Base-by-base conservation (phyloP, 2,329 filamentous ascomycete species). In the Penicillium paneum region DNA sequence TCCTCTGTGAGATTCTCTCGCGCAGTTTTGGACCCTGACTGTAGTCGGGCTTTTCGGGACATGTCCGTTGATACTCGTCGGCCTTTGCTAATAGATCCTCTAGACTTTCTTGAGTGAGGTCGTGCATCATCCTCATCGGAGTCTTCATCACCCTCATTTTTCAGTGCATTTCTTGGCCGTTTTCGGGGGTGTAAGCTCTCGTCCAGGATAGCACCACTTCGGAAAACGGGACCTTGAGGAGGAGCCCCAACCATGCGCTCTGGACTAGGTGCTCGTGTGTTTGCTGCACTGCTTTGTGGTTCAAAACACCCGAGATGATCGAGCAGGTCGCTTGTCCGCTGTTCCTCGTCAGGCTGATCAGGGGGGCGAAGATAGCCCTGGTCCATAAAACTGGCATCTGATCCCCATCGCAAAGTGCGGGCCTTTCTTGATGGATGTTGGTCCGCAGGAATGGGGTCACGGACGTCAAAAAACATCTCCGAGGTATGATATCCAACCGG, bases 1-100 rank as follows among this genome's bases (percentile, higher is more conserved):
- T 88, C 86, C 62, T 93, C 89, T 0, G 85, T 83, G 4, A 94
- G 70, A 59, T 87, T 87, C 64, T 87, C 82, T 26, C 88, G 69
- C 3, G 67, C 52, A 5, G 67, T 41, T 57, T 74, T 76, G 39
- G 59, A 58, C 15, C 60, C 61, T 44, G 64, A 61, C 32, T 66
- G 61, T 40, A 67, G 53, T 62, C 64, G 68, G 34, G 63, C 55
- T 47, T 70, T 76, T 36, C 74, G 75, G 57, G 67, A 69, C 24
- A 70, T 71, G 4, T 74, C 54, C 64, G 67, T 40, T 63, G 75
- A 59, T 67, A 72, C 39, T 57, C 66, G 64, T 55, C 66, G 66
- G 55, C 62, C 49, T 66, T 70, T 52, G 71, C 60, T 62, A 40
- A 59, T 69, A 21, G 79, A 76, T 10, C 69, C 64, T 66, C 81